Base-by-base conservation (phyloP, 176 grass and related monocot species). In the Puccinellia tenuiflora region DNA sequence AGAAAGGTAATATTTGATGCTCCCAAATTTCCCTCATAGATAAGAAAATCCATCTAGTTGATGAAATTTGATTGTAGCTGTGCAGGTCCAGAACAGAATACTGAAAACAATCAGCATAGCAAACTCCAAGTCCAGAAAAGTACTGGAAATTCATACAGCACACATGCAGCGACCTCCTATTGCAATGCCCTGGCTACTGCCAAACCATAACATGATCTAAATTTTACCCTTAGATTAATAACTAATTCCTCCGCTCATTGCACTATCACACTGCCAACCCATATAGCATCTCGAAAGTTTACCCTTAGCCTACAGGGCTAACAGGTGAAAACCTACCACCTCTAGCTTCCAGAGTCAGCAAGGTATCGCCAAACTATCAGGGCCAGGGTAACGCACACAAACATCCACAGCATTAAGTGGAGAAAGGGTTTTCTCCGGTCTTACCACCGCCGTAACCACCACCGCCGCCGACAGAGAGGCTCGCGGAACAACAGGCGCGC, bases 371-470 rank as follows among this genome's bases (percentile, higher is more conserved):
- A 62, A 14, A 30, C 26, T 62, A 62, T 30, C 45, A 80, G 28
- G 15, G 35, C 4, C 31, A 54, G 14, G 6, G 63, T 30, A 2
- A 20, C 33, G 29, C 35, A 59, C 14, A 31, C 0, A 18, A 73
- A 62, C 25, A 71, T 42, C 4, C 11, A 56, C 37, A 48, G 3
- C 30, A 69, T 59, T 16, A 77, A 13, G 5, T 43, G 12, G n/a
- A 56, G 35, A 34, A 20, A 84, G 13, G 28, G 34, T 13, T 66
- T 78, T 39, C 4, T 50, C 37, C 45, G 56, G 15, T 61, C 81
- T 87, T 89, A 97, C 94, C 89, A 42, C 73, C 45, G 30, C 66
- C 79, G 15, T 81, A 86, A 60, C 81, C 75, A 6, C 62, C 85
- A 2, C 79, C 85, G 18, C 84, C 25, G 50, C 81, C 62, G 13